Evolutionary conservation across 2,329 filamentous ascomycete species (phyloP).

Genomic region (Venturia effusa): DNA sequence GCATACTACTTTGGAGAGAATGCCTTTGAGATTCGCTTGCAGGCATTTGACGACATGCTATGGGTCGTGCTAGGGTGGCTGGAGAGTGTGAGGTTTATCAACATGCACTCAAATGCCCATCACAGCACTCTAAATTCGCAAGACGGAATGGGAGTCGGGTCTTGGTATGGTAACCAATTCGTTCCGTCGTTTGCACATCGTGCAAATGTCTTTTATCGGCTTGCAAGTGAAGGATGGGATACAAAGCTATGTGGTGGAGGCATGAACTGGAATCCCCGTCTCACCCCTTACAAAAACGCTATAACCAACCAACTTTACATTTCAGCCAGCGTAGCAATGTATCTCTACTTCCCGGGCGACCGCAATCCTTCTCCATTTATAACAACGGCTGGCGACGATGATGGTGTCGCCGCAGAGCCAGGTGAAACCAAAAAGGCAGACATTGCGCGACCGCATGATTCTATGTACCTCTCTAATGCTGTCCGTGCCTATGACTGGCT

Average conservation of each 20-base stretch:
- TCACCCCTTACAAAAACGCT: conserved; percentile 85
- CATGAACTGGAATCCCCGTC: conserved; percentile 79
- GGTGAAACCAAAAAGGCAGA: conserved; percentile 17
- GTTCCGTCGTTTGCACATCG: conserved; percentile 69
- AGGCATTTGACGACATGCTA: conserved; percentile 88
- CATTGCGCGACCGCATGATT: conserved; percentile 39
- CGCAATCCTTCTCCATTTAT: conserved; percentile 59
- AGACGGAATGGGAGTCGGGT: conserved; percentile 5
- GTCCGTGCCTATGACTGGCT: conserved; percentile 76
- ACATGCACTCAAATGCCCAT: conserved; percentile 54
- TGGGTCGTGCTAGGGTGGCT: conserved; percentile 94
- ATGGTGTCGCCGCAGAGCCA: not conserved
- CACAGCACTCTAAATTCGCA: conserved; percentile 29
- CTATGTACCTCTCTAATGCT: conserved; percentile 59
- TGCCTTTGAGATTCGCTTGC: conserved; percentile 57
- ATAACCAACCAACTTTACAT: conserved; percentile 92
- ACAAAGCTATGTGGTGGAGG: conserved; percentile 70
- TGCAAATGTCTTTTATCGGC: conserved; percentile 73
- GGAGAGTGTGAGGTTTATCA: conserved; percentile 66
- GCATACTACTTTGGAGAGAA: conserved; percentile 84
- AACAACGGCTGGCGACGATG: conserved; percentile 10
- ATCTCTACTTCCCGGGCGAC: conserved; percentile 77
- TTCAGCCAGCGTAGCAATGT: conserved; percentile 78
- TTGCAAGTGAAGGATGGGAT: conserved; percentile 73
- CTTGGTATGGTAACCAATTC: conserved; percentile 70